Percentiles rank a stretch among this genome's conserved stretches.
phyloP scores from a whole-genome alignment of 306 rosid species.

The Prinsepia uniflora region DNA sequence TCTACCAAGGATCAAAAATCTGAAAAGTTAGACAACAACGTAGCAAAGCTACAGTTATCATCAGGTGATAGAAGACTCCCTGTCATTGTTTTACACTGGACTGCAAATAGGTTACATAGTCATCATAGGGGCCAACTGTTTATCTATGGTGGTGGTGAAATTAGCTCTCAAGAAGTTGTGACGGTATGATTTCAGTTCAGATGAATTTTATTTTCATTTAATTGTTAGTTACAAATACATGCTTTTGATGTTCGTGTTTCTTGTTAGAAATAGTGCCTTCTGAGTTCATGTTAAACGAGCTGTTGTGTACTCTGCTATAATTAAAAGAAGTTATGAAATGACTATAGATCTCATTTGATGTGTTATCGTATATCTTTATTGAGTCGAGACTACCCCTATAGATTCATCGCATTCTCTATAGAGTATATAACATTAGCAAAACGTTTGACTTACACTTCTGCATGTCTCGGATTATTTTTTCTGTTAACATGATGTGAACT shows the following conservation, averaged over 20 bases:
- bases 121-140: slow-evolving; percentile 54
- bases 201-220: slow-evolving; percentile 3
- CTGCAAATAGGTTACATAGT: slow-evolving; percentile 33
- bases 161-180: slow-evolving; percentile 82
- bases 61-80: slow-evolving; percentile 70
- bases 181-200: slow-evolving; percentile 45
- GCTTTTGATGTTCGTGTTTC: slow-evolving; percentile 8
- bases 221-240: slow-evolving; percentile 15
- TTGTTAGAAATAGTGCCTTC: background rate
- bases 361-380: too few relatives aligned
- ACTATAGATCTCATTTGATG: too few relatives aligned
- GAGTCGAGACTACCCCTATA: too few relatives aligned
- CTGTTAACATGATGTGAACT: too few relatives aligned
- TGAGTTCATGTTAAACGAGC: too few relatives aligned
- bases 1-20: slow-evolving; percentile 35
- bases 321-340: too few relatives aligned
- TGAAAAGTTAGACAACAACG: slow-evolving; percentile 39
- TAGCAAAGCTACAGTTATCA: slow-evolving; percentile 69
- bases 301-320: too few relatives aligned
- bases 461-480: too few relatives aligned
- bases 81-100: slow-evolving; percentile 65
- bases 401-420: too few relatives aligned
- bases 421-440: too few relatives aligned
- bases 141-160: slow-evolving; percentile 81
- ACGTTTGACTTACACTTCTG: too few relatives aligned